Base-by-base conservation (phyloP, 2,329 filamentous ascomycete genomes). In the Blastomyces parvus region DNA sequence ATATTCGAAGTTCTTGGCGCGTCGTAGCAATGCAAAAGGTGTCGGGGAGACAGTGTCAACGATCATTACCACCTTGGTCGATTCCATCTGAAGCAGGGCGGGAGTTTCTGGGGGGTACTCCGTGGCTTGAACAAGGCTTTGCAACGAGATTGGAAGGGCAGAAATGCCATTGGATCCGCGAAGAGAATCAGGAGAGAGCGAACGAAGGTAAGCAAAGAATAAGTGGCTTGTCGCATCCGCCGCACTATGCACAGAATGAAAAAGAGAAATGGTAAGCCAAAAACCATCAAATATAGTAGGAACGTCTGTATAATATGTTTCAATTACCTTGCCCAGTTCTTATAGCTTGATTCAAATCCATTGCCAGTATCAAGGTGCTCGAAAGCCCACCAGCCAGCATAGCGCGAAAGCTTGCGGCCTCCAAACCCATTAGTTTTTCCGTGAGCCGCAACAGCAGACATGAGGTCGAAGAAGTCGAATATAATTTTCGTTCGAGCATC, bases 311-410 rank as follows among this genome's bases (percentile, higher is more conserved):
- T 14, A 22, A 22, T 56, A 84, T 76, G 27, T 52, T 52, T 8
- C 5, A 30, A 17, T 30, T 79, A 92, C 88, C 80, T 87, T 69
- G 88, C 81, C 92, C 94, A 99, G 55, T 86, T 85, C 72, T 89
- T 90, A 77, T 99, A 99, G 62, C 93, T 92, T 50, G 90, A 90
- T 69, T 97, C 94, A 70, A 99, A 99, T 19, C 94, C 94, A 73
- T 89, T 93, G 52, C 89, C 89, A 7, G 86, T 86, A 73, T 97
- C 92, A 57, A 82, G 84, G 68, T 95, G 90, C 71, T 97, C 93
- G 74, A 99, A 99, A 0, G 93, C 91, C 94, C 94, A 99, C 94
- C 94, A 99, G 56, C 92, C 91, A 50, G 93, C 94, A 83, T 96
- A 90, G 68, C 94, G 86, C 11, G 94, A 97, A 62, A 99, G 83